Percentiles rank a stretch among this genome's conserved stretches.
Conservation (phyloP, 768 basidiomycete genomes). For the Naematelia aurantialba region DNA sequence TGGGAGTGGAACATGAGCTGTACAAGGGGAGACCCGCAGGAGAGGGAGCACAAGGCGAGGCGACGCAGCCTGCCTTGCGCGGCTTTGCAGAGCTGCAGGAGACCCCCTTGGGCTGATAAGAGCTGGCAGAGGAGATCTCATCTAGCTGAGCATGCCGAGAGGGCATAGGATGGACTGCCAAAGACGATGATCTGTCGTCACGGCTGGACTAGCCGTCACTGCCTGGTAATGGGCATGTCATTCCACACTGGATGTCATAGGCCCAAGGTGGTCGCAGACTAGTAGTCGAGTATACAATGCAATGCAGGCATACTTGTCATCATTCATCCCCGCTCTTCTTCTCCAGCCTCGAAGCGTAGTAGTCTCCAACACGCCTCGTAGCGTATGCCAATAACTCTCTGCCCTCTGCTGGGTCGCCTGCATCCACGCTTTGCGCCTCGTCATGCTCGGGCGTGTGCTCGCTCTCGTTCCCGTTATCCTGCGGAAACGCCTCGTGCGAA, state of each 20-base stretch:
- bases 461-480: too few relatives aligned
- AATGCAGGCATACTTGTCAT: too few relatives aligned
- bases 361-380: constrained; percentile 36
- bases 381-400: constrained; percentile 32
- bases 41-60: not conserved
- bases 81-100: not conserved
- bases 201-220: too few relatives aligned
- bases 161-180: too few relatives aligned
- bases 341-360: constrained; percentile 24
- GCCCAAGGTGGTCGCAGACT: too few relatives aligned
- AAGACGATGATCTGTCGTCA: too few relatives aligned
- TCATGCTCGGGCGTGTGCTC: too few relatives aligned
- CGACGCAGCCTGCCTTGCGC: not conserved
- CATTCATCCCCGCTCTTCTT: not conserved
- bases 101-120: not conserved
- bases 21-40: constrained; percentile 41
- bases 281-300: too few relatives aligned
- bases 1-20: constrained; percentile 77
- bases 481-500: not conserved
- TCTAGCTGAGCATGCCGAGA: too few relatives aligned
- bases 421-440: not conserved
- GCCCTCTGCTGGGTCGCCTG: constrained; percentile 9
- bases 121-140: not conserved
- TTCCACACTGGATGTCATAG: too few relatives aligned
- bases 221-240: too few relatives aligned